These are phyloP conservation scores for Paraconiothyrium sp. DNA, from an alignment of 2,329 filamentous ascomycete species.

Conservation along the genomic window DNA sequence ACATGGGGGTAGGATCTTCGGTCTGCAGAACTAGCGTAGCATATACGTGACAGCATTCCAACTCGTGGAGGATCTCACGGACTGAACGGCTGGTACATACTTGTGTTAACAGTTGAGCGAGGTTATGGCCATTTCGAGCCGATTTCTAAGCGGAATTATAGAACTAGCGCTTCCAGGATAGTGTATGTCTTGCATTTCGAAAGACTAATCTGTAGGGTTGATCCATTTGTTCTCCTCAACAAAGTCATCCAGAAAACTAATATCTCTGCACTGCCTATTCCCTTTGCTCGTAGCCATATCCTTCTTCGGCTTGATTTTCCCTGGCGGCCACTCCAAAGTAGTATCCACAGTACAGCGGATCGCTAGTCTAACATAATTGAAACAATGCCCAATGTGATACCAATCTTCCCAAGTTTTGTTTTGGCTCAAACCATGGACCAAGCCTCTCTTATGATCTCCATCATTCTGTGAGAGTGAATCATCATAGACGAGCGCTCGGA, in stretches of 20 bases:
- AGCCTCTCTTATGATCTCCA: background rate
- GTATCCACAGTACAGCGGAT: slow-evolving; percentile 4
- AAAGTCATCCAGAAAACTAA: background rate
- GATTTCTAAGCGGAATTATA: no score
- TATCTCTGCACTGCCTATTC: slow-evolving; percentile 3
- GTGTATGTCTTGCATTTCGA: no score
- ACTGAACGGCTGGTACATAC: background rate
- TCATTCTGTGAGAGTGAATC: background rate
- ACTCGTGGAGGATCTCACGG: background rate
- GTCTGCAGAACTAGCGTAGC: background rate
- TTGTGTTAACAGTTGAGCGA: no score
- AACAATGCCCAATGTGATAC: slow-evolving; percentile 2
- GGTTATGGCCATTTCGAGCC: no score
- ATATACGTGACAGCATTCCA: background rate
- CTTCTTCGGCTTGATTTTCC: background rate
- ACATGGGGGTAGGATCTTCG: background rate
- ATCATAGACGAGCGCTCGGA: background rate
- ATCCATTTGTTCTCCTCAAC: slow-evolving; percentile 7
- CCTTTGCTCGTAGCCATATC: background rate
- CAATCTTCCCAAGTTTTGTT: slow-evolving; percentile 1
- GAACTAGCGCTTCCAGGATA: no score
- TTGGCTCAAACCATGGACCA: background rate
- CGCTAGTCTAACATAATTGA: slow-evolving; percentile 1
- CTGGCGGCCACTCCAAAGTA: background rate
- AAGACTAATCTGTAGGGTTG: background rate